These are phyloP conservation scores for Eucalyptus marginata DNA, from an alignment of 345 rosid genomes.

Conservation along the genomic window DNA sequence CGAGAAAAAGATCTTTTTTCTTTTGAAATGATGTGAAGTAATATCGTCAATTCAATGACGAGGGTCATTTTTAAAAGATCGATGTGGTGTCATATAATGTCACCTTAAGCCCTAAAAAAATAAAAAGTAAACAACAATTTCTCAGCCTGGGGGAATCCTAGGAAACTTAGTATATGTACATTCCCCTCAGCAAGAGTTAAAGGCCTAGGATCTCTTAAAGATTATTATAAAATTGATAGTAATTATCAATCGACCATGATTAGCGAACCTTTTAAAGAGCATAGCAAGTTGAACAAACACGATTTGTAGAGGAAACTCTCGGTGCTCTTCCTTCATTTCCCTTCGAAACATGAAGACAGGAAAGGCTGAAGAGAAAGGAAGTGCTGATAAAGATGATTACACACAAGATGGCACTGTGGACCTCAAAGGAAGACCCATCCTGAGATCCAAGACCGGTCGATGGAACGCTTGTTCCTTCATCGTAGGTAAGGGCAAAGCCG, in stretches of 20 bases:
- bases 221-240: background rate
- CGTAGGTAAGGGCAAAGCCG: conserved; percentile 7
- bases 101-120: background rate
- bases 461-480: conserved; percentile 52
- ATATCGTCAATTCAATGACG: background rate
- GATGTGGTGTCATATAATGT: background rate
- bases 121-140: background rate
- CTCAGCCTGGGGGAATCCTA: background rate
- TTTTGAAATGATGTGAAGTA: background rate
- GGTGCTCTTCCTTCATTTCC: background rate
- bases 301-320: background rate
- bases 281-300: background rate
- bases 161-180: background rate
- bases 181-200: background rate
- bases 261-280: background rate
- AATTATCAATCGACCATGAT: background rate
- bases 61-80: background rate
- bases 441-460: conserved; percentile 34
- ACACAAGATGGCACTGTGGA: conserved; percentile 51
- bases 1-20: background rate
- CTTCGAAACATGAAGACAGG: background rate
- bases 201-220: background rate
- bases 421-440: conserved; percentile 27
- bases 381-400: conserved; percentile 8
- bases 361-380: conserved; percentile 2